Evolutionary conservation across 1,284 basidiomycete species (phyloP), one percentile per base, ranked within the genome.

Genomic region (Tilletia walkeri): DNA sequence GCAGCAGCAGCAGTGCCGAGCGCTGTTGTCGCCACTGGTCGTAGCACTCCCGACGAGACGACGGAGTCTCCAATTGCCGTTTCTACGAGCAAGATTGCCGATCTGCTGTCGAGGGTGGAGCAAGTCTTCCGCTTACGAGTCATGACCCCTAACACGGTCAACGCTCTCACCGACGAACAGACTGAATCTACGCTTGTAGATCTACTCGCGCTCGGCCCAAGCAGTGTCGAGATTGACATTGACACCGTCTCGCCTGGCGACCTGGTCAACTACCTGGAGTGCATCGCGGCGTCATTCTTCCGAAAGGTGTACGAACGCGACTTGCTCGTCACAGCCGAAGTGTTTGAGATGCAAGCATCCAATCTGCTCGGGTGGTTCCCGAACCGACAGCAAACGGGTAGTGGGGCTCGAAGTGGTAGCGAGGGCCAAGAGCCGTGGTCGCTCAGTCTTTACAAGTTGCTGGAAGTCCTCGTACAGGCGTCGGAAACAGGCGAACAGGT

Each of bases 251-350:
- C 63, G 7, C 69, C 78, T 3, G 72, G 67, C 20, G 77, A 77
- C 24, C 70, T 83, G 50, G 73, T 80, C 65, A 75, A 76, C 10
- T 82, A 79, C 61, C 73, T 83, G 47, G 81, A 82, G 61, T 79
- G 77, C 2, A 76, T 82, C 41, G 74, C 76, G 5, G 75, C 78
- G 1, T 61, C 79, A 18, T 81, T 81, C 63, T 77, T 78, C 59
- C 75, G 78, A 68, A 81, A 81, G 68, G 77, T 81, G 30, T 72
- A 73, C 16, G 75, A 80, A 59, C 74, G 75, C 6, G 80, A 81
- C 53, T 66, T 80, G 34, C 75, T 81, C 18, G 73, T 78, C 12
- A 76, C 72, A 24, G 72, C 71, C 70, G 80, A 81, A 67, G 66
- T 80, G 47, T 79, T 81, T 48, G 76, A 80, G 63, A 71, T 68